phyloP scores from a whole-genome alignment of 2,329 filamentous ascomycete species.

The Microsporum canis region DNA sequence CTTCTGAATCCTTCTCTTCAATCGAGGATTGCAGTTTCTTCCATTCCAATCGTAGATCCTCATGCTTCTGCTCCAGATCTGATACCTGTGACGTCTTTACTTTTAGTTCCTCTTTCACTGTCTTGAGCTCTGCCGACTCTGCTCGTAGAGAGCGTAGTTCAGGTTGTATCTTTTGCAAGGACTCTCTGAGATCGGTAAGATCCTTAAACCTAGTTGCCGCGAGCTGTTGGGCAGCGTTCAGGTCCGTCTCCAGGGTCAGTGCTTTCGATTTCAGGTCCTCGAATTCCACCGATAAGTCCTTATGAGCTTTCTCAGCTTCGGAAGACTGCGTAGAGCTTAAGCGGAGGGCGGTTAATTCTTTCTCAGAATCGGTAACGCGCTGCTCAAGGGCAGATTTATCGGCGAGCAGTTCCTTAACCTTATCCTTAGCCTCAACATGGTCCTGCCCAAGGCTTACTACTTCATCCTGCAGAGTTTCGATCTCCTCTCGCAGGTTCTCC shows the following conservation, averaged over 20 bases:
- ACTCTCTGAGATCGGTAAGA: constrained; percentile 64
- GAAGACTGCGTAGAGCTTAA: constrained; percentile 37
- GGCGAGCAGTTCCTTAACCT: constrained; percentile 54
- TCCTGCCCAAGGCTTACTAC: constrained; percentile 69
- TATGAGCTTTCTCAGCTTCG: constrained; percentile 41
- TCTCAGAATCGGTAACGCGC: constrained; percentile 57
- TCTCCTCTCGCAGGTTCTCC: constrained; percentile 71
- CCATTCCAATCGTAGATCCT: constrained; percentile 66
- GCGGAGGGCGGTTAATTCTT: constrained; percentile 52
- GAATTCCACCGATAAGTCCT: constrained; percentile 51
- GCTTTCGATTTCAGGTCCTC: constrained; percentile 61
- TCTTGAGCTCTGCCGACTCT: constrained; percentile 64
- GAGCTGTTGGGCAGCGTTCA: constrained; percentile 74
- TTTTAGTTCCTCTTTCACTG: constrained; percentile 61
- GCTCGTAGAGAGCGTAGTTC: constrained; percentile 69
- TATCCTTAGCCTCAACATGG: constrained; percentile 71
- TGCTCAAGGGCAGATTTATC: constrained; percentile 58
- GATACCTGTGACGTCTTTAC: constrained; percentile 54
- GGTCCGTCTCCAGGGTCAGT: constrained; percentile 62
- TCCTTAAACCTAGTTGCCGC: constrained; percentile 84
- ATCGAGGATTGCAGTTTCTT: constrained; percentile 57
- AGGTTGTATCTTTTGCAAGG: constrained; percentile 73
- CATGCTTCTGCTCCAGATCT: constrained; percentile 69
- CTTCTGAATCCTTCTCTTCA: constrained; percentile 63
- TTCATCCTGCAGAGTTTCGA: constrained; percentile 71